Evolutionary conservation across 1,284 basidiomycete species (phyloP).

Genomic region (Blastosporella zonata): DNA sequence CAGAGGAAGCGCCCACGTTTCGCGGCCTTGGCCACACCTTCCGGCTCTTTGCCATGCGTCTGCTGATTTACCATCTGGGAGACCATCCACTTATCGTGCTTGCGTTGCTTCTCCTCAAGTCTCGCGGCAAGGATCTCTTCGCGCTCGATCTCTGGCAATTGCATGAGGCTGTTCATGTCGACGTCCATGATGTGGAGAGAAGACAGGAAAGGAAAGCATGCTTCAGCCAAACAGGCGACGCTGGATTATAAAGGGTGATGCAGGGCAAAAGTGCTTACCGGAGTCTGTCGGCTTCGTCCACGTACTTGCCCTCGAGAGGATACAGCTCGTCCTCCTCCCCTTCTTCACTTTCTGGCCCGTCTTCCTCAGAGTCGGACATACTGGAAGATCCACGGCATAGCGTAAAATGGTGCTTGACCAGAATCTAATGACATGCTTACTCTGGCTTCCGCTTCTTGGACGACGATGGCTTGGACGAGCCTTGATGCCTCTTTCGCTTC

Average conservation of each 20-base stretch:
- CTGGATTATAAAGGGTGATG: slow-evolving; percentile 24
- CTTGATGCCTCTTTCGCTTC: slow-evolving; percentile 36
- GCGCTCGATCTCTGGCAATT: slow-evolving; percentile 84
- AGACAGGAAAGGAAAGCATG: slow-evolving; percentile 22
- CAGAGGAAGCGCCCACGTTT: slow-evolving; percentile 54
- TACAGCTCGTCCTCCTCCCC: slow-evolving; percentile 65
- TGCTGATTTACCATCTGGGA: slow-evolving; percentile 70
- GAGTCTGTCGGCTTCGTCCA: slow-evolving; percentile 79
- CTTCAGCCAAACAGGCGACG: slow-evolving; percentile 25
- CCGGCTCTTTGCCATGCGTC: slow-evolving; percentile 43
- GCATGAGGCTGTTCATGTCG: slow-evolving; percentile 56
- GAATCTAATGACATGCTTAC: slow-evolving; percentile 28
- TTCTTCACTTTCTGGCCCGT: slow-evolving; percentile 59
- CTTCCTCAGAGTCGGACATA: slow-evolving; percentile 50
- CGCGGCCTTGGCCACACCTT: slow-evolving; percentile 67
- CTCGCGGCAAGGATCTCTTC: slow-evolving; percentile 83
- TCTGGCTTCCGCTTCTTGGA: slow-evolving; percentile 42
- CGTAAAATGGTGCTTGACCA: slow-evolving; percentile 13
- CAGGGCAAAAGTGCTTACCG: slow-evolving; percentile 47
- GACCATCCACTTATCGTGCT: slow-evolving; percentile 72
- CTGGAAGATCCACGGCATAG: slow-evolving; percentile 14
- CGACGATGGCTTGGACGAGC: slow-evolving; percentile 28
- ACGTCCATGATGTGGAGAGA: slow-evolving; percentile 39
- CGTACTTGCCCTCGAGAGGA: slow-evolving; percentile 89
- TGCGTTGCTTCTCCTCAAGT: slow-evolving; percentile 77